Evolutionary conservation across 2,329 filamentous ascomycete species (phyloP), one percentile per base, ranked within the genome.

Genomic region (Aspergillus bombycis): DNA sequence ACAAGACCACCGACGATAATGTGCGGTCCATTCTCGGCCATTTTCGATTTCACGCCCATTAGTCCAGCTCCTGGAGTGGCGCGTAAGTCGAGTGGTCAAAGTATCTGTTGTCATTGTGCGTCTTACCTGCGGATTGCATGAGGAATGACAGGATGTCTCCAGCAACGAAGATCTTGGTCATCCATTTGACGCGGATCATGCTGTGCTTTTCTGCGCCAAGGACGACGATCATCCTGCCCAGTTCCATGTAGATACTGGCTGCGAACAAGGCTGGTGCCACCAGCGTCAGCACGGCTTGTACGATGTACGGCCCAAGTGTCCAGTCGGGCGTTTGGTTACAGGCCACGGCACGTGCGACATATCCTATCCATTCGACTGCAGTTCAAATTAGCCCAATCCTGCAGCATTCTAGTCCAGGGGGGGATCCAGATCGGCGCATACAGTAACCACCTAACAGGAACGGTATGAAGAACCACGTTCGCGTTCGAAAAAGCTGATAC

Each of bases 1-100:
- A 85, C 72, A 1, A 90, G 75, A 1, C 88, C 87, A 0, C 68
- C 82, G 2, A 88, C 72, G 36, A 89, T 82, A 60, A 89, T 77
- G 14, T 71, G 58, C 41, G 52, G 52, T 3, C 52, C 52, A 21
- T 54, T 54, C 21, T 54, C 30, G 28, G 30, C 2, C 4, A 30
- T 36, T 11, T 54, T 36, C 9, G 52, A 54, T 23, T 54, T 54
- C 32, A 36, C 32, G 11, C 30, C 30, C 52, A 54, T 54, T 11
- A 54, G 14, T 54, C 52, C 52, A 19, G 52, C 52, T 1, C 52
- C 52, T 54, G 19, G 23, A 11, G 7, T 11, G 3, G 16, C 19
- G 52, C 4, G 32, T 32, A 5, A 34, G 23, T 4, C 23, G 16
- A 54, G 16, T 32, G 19, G 11, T 23, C n/a, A 30, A 21, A 30